Evolutionary conservation across 2,329 filamentous ascomycete species (phyloP).

Genomic region (Exophiala sideris): DNA sequence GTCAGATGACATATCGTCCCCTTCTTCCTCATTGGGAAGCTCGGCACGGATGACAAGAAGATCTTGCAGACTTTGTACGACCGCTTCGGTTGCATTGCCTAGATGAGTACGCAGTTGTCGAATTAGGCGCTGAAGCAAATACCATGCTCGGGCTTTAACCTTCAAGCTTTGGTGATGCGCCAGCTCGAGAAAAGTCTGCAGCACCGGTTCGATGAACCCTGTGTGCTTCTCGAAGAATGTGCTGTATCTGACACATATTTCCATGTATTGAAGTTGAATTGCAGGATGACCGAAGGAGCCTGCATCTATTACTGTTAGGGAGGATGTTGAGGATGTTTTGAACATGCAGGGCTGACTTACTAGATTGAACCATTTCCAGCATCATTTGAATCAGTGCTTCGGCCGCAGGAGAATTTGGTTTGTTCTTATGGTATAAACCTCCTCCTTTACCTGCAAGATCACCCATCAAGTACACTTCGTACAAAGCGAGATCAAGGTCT

Average conservation of each 20-base stretch:
- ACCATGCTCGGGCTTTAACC: constrained; percentile 91
- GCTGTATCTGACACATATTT: constrained; percentile 92
- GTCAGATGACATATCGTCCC: constrained; percentile 93
- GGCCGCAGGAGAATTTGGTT: constrained; percentile 73
- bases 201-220: constrained; percentile 74
- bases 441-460: constrained; percentile 89
- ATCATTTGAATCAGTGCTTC: constrained; percentile 88
- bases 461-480: constrained; percentile 95
- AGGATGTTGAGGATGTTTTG: not conserved
- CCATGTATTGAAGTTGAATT: constrained; percentile 95
- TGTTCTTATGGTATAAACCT: constrained; percentile 79
- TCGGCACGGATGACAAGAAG: constrained; percentile 88
- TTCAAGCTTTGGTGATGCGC: constrained; percentile 85
- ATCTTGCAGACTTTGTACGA: constrained; percentile 86
- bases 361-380: constrained; percentile 88
- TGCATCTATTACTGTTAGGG: constrained; percentile 57
- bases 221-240: constrained; percentile 85
- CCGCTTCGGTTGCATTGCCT: constrained; percentile 82
- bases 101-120: constrained; percentile 82
- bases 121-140: constrained; percentile 88
- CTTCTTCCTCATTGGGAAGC: constrained; percentile 70
- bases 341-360: constrained; percentile 31
- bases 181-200: constrained; percentile 87
- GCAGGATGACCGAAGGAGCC: constrained; percentile 84
- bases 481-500: constrained; percentile 85